phyloP scores from a whole-genome alignment of 2,329 filamentous ascomycete genomes.

The Fusarium devonianum region DNA sequence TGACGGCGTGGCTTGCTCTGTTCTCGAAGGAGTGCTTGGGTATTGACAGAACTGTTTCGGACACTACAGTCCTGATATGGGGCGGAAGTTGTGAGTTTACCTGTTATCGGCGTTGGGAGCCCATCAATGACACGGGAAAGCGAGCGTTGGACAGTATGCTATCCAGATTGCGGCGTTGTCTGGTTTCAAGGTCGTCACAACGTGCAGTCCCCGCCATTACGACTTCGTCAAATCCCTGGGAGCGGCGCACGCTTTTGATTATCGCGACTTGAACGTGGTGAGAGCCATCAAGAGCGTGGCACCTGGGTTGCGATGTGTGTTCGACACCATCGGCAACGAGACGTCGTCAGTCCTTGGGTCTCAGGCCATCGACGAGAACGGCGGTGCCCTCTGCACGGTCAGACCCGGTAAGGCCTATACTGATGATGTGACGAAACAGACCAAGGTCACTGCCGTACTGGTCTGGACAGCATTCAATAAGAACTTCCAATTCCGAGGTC shows the following conservation, averaged over 20 bases:
- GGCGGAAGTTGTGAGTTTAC: slow-evolving; percentile 51
- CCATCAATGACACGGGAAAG: slow-evolving; percentile 26
- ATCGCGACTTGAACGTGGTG: slow-evolving; percentile 47
- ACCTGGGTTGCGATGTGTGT: slow-evolving; percentile 47
- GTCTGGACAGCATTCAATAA: slow-evolving; percentile 53
- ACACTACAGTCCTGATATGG: slow-evolving; percentile 49
- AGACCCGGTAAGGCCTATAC: slow-evolving; percentile 51
- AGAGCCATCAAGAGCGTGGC: slow-evolving; percentile 45
- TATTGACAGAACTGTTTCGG: slow-evolving; percentile 37
- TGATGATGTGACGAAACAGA: slow-evolving; percentile 43
- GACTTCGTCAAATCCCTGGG: slow-evolving; percentile 45
- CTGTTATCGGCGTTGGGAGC: background rate
- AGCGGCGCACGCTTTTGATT: slow-evolving; percentile 50
- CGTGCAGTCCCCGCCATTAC: slow-evolving; percentile 45
- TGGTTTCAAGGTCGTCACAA: slow-evolving; percentile 47
- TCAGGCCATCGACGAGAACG: slow-evolving; percentile 37
- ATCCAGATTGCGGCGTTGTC: slow-evolving; percentile 47
- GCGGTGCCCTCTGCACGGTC: slow-evolving; percentile 51
- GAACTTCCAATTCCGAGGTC: slow-evolving; percentile 47
- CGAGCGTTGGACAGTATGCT: slow-evolving; percentile 49
- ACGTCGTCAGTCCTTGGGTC: slow-evolving; percentile 47
- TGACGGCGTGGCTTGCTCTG: slow-evolving; percentile 50
- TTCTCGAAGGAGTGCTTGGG: slow-evolving; percentile 49
- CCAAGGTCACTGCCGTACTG: slow-evolving; percentile 51
- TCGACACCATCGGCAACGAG: slow-evolving; percentile 53